A percentile compares a stretch with the other conserved stretches of the same genome.
Conservation (phyloP, 257 asterid species). For the Solanum lycopersicoides region DNA sequence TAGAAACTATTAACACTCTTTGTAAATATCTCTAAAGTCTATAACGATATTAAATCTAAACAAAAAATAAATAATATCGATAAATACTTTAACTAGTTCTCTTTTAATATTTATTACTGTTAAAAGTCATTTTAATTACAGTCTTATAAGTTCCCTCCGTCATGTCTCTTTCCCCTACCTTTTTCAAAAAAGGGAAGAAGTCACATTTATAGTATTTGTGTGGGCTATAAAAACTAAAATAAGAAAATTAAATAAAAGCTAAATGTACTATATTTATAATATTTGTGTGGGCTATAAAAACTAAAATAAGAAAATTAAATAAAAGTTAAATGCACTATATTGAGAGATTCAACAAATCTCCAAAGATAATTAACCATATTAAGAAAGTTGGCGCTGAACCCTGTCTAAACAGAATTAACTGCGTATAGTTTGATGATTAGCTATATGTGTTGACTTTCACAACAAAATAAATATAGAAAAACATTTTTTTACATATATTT, state of each 20-base stretch:
- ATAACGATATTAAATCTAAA: no score
- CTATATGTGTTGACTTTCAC: no score
- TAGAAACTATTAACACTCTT: neutral
- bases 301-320: neutral
- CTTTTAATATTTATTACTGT: neutral
- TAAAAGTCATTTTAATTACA: no score
- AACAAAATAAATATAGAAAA: no score
- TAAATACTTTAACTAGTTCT: no score
- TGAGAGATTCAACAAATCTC: neutral
- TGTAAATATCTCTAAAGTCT: neutral
- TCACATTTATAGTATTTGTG: neutral
- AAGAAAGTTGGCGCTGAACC: neutral
- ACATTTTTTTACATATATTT: rapidly evolving
- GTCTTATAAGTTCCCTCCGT: neutral
- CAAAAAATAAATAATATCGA: no score
- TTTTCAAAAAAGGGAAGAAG: neutral
- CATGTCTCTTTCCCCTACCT: neutral
- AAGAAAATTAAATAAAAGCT: neutral
- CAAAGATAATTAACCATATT: neutral
- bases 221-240: neutral
- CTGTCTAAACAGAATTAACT: neutral
- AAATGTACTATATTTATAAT: neutral
- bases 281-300: neutral
- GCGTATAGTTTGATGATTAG: neutral
- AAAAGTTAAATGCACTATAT: neutral